phyloP scores from a whole-genome alignment of 371 early-diverging fungal species.

The Capillidium heterosporum region DNA sequence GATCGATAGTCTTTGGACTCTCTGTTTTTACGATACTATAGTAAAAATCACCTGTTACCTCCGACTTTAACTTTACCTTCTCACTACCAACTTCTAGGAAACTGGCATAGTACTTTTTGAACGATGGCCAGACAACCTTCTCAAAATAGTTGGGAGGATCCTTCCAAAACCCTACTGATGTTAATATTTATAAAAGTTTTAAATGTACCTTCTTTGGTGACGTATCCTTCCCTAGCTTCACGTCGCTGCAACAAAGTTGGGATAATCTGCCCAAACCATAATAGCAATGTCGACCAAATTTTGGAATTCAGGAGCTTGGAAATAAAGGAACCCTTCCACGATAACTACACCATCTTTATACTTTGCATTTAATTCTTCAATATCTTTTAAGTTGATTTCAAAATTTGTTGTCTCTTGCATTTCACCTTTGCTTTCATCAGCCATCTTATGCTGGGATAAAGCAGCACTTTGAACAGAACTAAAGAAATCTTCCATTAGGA shows the following conservation, averaged over 20 bases:
- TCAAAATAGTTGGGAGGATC: constrained; percentile 83
- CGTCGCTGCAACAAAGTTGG: constrained; percentile 41
- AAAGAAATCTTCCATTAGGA: constrained; percentile 35
- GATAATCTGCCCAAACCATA: constrained; percentile 35
- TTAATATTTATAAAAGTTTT: neutral
- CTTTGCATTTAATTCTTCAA: neutral
- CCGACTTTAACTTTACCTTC: too few relatives aligned
- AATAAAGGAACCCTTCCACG: constrained; percentile 74
- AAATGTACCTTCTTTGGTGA: constrained; percentile 47
- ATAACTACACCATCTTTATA: constrained; percentile 23
- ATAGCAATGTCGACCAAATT: constrained; percentile 38
- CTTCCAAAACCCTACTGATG: constrained; percentile 35
- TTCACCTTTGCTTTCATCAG: neutral
- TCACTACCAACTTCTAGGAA: neutral
- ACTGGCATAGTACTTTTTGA: neutral
- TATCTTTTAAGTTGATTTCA: neutral
- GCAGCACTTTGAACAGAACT: neutral
- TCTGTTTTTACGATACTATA: too few relatives aligned
- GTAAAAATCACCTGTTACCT: too few relatives aligned
- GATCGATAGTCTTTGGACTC: too few relatives aligned
- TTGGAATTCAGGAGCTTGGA: constrained; percentile 18
- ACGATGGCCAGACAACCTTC: constrained; percentile 57
- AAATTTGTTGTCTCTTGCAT: constrained; percentile 6
- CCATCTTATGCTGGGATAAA: neutral
- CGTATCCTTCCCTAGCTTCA: constrained; percentile 44